Base-by-base conservation (phyloP, 108 stramenopile genomes). In the Heterococcus sp. region DNA sequence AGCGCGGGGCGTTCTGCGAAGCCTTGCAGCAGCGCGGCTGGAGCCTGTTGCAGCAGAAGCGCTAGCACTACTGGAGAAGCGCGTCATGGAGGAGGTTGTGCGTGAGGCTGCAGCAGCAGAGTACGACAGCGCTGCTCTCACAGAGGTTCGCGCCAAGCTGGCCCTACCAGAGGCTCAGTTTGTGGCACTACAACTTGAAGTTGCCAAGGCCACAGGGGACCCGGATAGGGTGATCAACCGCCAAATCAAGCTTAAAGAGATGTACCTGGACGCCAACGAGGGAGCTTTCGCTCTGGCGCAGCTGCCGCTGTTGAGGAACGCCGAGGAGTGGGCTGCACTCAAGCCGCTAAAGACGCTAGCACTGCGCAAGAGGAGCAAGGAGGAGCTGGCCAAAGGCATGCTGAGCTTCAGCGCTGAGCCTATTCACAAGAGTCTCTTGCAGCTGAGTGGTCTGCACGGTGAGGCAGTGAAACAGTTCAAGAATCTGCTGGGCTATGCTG, bases 221-320 rank as follows among this genome's bases (percentile, higher is more conserved):
- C 83, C 84, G 2, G 84, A 86, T 36, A 70, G 88, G n/a, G 74
- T 86, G 35, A 86, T 89, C 82, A 86, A 88, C 83, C 83, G 88
- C 66, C 87, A 89, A 76, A 86, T 89, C 69, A 75, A 76, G 75
- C 84, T 88, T 11, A 85, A 89, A 79, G 85, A 88, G 72, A 82
- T 89, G 27, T 86, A 73, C 71, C 82, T 89, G 1, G 88, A 84
- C 35, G 74, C 78, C 2, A 73, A 89, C 73, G 88, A 65, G 21
- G 27, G 36, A 14, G 37, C 76, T 64, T 87, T 84, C 39, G 65
- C 68, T 26, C 69, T 86, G 2, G 37, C 32, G 35, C 67, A 39
- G 82, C 40, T 79, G 31, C 70, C 85, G 35, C 0, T 36, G 31
- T 65, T 89, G 28, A 8, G 78, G 4, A 65, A 82, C 37, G 30